Base-by-base conservation (phyloP, 345 rosid genomes). In the Noccaea bulbosa region DNA sequence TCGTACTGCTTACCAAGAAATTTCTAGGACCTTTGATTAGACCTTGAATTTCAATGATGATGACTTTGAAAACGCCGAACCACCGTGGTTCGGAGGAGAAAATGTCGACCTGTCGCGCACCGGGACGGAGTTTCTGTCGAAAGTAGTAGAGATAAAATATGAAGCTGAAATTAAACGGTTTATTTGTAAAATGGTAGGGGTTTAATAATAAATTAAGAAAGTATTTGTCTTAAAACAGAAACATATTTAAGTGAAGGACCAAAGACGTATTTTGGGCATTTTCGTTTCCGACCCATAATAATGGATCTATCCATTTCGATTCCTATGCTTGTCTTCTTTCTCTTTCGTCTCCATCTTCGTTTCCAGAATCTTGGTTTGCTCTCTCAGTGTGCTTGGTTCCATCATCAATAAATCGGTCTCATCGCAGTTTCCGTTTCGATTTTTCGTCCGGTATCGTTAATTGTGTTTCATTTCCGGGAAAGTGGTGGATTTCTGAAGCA, bases 301-400 rank as follows among this genome's bases (percentile, higher is more conserved):
- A 20, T 75, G 66, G 47, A 69, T 75, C 65, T 62, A 68, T 75
- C 74, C 68, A 68, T 61, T 75, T 61, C 22, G 40, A 30, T 22
- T 2, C 45, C 50, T 43, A 20, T 8, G 46, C 11, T 32, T 33
- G 52, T 65, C 55, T 9, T 22, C 5, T 8, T 11, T 63, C 11
- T 55, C 9, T 46, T 34, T 63, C 55, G 41, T 11, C 37, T 46
- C 61, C 0, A 14, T 16, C 14, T 37, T 24, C 14, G 1, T 48
- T 30, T 48, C 32, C 66, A 32, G 35, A 65, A 63, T 44, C 64
- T 43, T 44, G 64, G 11, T 47, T 22, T 54, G 43, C 46, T 62
- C 70, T 69, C 11, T 8, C 8, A 69, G 17, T 44, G 57, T 45
- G 38, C 3, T 54, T 54, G 30, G 15, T 46, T 68, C 56, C 20